Evolutionary conservation across 2,329 filamentous ascomycete genomes (phyloP).

Genomic region (Akanthomyces dipterigenus): DNA sequence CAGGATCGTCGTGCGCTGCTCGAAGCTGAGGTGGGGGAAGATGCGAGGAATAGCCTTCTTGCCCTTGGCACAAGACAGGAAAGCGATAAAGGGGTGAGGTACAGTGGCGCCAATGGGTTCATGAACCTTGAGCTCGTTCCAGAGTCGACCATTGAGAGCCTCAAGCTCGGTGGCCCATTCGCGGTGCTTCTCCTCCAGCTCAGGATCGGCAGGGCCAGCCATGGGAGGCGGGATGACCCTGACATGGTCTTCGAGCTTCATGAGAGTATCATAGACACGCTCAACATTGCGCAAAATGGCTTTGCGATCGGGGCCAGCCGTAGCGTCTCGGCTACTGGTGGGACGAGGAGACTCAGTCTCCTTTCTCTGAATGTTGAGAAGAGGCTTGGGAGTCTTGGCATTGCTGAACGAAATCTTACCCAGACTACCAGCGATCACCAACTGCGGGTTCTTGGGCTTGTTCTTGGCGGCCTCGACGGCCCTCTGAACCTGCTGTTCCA

Average conservation of each 20-base stretch:
- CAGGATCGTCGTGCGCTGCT: slow-evolving; percentile 89
- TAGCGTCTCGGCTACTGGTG: slow-evolving; percentile 37
- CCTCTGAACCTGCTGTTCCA: slow-evolving; percentile 98
- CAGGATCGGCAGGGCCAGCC: slow-evolving; percentile 51
- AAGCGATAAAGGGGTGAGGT: slow-evolving; percentile 89
- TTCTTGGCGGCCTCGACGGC: slow-evolving; percentile 96
- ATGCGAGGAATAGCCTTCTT: slow-evolving; percentile 94
- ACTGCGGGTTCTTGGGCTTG: slow-evolving; percentile 94
- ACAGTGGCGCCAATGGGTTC: slow-evolving; percentile 76
- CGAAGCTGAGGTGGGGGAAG: slow-evolving; percentile 85
- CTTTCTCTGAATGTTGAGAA: slow-evolving; percentile 88
- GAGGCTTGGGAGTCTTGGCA: slow-evolving; percentile 89
- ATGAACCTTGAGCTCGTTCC: slow-evolving; percentile 84
- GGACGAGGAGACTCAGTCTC: slow-evolving; percentile 57
- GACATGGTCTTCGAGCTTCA: slow-evolving; percentile 92
- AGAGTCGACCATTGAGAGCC: slow-evolving; percentile 71
- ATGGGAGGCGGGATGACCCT: slow-evolving; percentile 63
- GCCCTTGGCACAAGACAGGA: slow-evolving; percentile 89
- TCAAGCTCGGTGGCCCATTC: slow-evolving; percentile 61
- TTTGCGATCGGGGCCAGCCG: slow-evolving; percentile 64
- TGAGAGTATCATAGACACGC: slow-evolving; percentile 76
- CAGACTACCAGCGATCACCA: slow-evolving; percentile 91
- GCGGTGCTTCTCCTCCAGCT: slow-evolving; percentile 65
- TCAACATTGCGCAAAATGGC: slow-evolving; percentile 81
- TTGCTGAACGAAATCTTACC: slow-evolving; percentile 99